Percentiles rank a stretch among this genome's conserved stretches.
Evolutionary conservation across 2,329 filamentous ascomycete species (phyloP).

Genomic region (Trichoderma endophyticum): DNA sequence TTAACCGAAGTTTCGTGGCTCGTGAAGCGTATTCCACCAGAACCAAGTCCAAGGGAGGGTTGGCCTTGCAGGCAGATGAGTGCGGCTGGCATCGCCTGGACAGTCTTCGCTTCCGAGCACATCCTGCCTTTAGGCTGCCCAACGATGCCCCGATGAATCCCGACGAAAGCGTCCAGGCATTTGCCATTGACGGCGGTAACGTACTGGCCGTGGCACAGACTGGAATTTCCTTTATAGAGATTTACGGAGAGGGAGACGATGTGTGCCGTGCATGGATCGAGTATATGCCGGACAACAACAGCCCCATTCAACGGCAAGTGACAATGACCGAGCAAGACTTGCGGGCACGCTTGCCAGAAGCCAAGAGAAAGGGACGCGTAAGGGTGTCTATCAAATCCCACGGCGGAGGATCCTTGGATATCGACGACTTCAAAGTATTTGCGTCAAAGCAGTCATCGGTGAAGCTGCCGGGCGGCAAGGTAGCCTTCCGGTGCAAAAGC

Average conservation of each 20-base stretch:
- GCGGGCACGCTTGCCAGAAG: conserved; percentile 66
- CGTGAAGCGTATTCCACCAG: conserved; percentile 84
- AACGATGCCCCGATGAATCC: conserved; percentile 62
- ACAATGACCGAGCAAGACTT: conserved; percentile 72
- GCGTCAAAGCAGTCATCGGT: conserved; percentile 68
- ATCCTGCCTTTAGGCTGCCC: conserved; percentile 84
- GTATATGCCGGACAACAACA: conserved; percentile 62
- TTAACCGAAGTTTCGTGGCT: conserved; percentile 79
- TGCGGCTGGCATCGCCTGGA: conserved; percentile 91
- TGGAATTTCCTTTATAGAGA: conserved; percentile 81
- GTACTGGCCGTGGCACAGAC: conserved; percentile 75
- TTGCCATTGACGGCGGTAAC: conserved; percentile 74
- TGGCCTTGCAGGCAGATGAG: conserved; percentile 75
- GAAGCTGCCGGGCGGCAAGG: conserved; percentile 67
- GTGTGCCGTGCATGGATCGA: conserved; percentile 80
- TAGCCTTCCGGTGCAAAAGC: conserved; percentile 72
- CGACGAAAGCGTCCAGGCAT: conserved; percentile 81
- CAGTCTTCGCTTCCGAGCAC: conserved; percentile 80
- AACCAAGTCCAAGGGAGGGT: conserved; percentile 76
- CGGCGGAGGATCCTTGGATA: conserved; percentile 67
- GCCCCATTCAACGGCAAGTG: conserved; percentile 66
- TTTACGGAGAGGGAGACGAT: conserved; percentile 76
- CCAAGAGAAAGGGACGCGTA: conserved; percentile 68
- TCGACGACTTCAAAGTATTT: conserved; percentile 73
- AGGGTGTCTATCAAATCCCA: conserved; percentile 73